Evolutionary conservation across 83 land plant genomes (phyloP).

Genomic region (Picea mariana): DNA sequence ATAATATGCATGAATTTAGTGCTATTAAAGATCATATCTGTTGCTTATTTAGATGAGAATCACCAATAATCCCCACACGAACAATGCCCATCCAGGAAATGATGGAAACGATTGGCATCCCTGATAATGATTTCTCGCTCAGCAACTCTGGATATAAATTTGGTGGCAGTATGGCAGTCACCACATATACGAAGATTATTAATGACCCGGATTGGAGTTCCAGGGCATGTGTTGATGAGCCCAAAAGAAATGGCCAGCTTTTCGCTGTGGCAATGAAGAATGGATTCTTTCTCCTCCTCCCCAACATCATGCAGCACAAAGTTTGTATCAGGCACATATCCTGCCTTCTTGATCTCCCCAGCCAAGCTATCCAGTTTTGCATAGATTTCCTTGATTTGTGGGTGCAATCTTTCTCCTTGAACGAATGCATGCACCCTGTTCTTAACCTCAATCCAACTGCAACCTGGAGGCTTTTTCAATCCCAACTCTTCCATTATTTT

Average conservation of each 20-base stretch:
- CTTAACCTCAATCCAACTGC: slow-evolving; percentile 14
- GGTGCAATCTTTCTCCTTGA: slow-evolving; percentile 1
- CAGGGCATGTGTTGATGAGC: slow-evolving; percentile 4
- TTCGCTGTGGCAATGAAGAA: background rate
- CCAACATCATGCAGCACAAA: slow-evolving; percentile 2
- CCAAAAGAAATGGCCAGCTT: background rate
- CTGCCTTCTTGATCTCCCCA: slow-evolving; percentile 3
- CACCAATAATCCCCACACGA: background rate
- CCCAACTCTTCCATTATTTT: slow-evolving; percentile 5
- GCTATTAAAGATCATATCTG: background rate
- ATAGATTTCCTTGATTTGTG: background rate
- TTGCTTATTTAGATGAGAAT: background rate
- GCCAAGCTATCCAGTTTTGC: background rate
- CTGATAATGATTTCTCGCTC: background rate
- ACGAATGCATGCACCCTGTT: slow-evolving; percentile 4
- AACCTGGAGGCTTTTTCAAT: slow-evolving; percentile 9
- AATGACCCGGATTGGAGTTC: background rate
- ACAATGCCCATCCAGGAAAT: background rate
- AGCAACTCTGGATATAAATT: background rate
- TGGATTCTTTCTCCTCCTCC: background rate
- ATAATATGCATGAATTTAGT: background rate
- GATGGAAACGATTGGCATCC: slow-evolving; percentile 1
- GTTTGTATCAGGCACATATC: background rate
- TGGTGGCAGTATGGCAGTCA: background rate
- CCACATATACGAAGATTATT: background rate